Evolutionary conservation across 306 rosid species (phyloP), one percentile per base, ranked within the genome.

Genomic region (Quercus dentata): DNA sequence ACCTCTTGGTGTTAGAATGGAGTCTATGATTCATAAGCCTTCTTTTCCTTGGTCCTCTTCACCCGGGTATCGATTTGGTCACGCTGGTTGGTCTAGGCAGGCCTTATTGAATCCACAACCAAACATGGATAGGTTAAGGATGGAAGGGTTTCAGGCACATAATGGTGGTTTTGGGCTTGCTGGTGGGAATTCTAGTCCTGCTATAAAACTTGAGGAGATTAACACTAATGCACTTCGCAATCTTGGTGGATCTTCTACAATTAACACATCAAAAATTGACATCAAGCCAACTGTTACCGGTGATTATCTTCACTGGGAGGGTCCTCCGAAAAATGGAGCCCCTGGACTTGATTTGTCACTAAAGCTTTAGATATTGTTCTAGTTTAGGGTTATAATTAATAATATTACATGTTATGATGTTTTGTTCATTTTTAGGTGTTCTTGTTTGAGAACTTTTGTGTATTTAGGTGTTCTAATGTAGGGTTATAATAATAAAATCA

Each of bases 11-110:
- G 82, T 92, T 56, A 21, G 88, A 31, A 73, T 69, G 84, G 96
- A 89, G 1, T 82, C 97, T 0, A 80, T 86, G 94, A 86, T 93
- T 78, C 97, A 88, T 10, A 91, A 93, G 38, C 85, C 94, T 49
- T 27, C 41, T 3, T 58, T 69, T 1, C 78, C 76, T 13, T 78
- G 86, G 1, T 84, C 88, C 69, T 12, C 83, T 0, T 1, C 75
- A 65, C 11, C 54, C 2, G 71, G 67, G 3, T 79, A 81, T 1
- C 76, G 78, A 49, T 80, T 33, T 18, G 79, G 83, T 17, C 76
- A 78, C 3, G 18, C 30, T 17, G 78, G 73, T 3, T 79, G 82
- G 82, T 44, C 81, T 15, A 57, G 74, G 38, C 74, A 68, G 20
- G 41, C 52, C 4, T 14, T 76, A 63, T 1, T 75, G 54, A 71